Evolutionary conservation across 352 stramenopile genomes (phyloP), one percentile per base, ranked within the genome.

Genomic region (Blastocystis sp.): DNA sequence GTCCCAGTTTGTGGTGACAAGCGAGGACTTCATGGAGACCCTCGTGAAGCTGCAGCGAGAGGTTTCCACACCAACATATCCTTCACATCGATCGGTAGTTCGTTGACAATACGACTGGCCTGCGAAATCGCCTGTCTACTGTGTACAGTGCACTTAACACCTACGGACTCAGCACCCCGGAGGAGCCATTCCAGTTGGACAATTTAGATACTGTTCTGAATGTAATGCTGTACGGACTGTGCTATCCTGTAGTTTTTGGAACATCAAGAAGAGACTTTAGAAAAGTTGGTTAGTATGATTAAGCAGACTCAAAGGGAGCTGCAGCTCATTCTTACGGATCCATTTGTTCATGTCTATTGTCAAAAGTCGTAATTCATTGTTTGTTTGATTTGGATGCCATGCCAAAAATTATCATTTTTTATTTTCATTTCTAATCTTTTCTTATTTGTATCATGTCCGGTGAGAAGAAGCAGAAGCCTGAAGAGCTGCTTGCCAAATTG

Each of bases 381-480:
- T 59, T 59, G 50, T 59, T 59, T 13, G 50, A 3, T 34, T 34
- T 34, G 29, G 29, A 34, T 34, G 1, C 29, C 29, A 34, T 59
- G 50, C 20, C 11, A 59, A 59, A 59, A 59, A n/a, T 59, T n/a
- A n/a, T 59, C 13, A n/a, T 59, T 59, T 59, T 13, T 34, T 59
- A n/a, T 59, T 59, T 59, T 13, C 20, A 3, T 13, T 1, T n/a
- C 66, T 54, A 77, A 20, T 55, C 15, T 37, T 56, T 77, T 77
- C 50, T 56, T 8, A 56, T 50, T 34, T 29, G 29, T 18, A 23
- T 34, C 66, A 77, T 77, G 66, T 77, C 66, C 39, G 66, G 66
- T 59, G 66, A 77, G 34, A 77, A 77, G 66, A 77, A 77, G 66
- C 66, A 77, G 50, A 77, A 77, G 66, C 66, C 66, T 50, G 66